Percentiles rank a stretch among this genome's conserved stretches.
These are phyloP conservation scores for Cubamyces sp. DNA, from an alignment of 768 basidiomycete species.

Conservation along the genomic window DNA sequence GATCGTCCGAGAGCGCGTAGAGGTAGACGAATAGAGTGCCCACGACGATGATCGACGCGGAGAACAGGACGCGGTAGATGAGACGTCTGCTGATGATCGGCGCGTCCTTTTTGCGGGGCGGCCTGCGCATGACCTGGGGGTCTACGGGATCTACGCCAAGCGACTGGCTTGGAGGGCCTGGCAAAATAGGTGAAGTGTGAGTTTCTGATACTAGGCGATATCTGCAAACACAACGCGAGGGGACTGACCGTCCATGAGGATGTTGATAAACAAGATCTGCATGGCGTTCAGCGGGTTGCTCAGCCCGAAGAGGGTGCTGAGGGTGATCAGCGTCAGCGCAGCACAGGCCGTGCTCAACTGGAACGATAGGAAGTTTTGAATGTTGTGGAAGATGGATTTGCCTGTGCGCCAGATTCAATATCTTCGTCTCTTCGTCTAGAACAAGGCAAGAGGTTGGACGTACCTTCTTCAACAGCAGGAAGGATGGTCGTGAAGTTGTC, in stretches of 20 bases:
- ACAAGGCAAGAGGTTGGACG: conserved; percentile 11
- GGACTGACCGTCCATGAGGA: conserved; percentile 90
- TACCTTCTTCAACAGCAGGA: conserved; percentile 92
- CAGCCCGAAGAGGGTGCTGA: conserved; percentile 88
- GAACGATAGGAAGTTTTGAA: conserved; percentile 97
- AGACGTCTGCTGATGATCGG: conserved; percentile 80
- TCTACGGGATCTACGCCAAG: conserved; percentile 97
- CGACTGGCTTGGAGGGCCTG: conserved; percentile 93
- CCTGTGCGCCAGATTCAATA: conserved; percentile 45
- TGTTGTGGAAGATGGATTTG: conserved; percentile 98
- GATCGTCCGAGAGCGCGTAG: conserved; percentile 81
- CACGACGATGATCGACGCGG: conserved; percentile 87
- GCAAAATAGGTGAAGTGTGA: neutral
- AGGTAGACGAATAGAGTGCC: conserved; percentile 89
- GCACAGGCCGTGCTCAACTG: conserved; percentile 98
- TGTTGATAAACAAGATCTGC: conserved; percentile 99
- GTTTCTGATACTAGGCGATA: neutral
- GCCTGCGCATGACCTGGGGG: conserved; percentile 87
- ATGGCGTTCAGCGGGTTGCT: conserved; percentile 95
- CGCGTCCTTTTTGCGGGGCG: conserved; percentile 91
- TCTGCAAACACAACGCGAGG: neutral
- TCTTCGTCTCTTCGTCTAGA: neutral
- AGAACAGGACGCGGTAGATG: conserved; percentile 85
- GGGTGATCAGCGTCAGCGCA: conserved; percentile 90
- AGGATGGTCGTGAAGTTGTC: conserved; percentile 96